Evolutionary conservation across 306 rosid species (phyloP), one percentile per base, ranked within the genome.

Genomic region (Vicia faba): DNA sequence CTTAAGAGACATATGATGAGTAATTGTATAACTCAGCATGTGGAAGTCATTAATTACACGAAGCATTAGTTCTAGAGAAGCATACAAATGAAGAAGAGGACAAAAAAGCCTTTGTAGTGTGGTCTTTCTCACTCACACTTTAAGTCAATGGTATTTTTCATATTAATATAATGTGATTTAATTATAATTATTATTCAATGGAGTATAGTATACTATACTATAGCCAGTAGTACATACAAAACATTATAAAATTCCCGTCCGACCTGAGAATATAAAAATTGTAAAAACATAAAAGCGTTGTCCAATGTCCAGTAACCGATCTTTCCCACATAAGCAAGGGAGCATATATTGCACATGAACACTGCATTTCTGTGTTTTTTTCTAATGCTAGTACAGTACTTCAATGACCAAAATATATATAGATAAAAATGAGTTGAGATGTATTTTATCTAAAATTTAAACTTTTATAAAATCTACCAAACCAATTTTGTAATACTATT

Each of bases 301-400:
- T 36, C 26, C 70, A 54, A 55, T 16, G 56, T 36, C 26, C 70
- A 54, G 67, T 64, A 38, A 55, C 44, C 68, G 55, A 59, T 48
- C 71, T 73, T 80, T 78, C 73, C 73, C 72, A 75, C 76, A 64
- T 55, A 56, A 76, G 84, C 71, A 68, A 68, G 67, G 33, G 31
- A 51, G 91, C 80, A 71, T 83, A 88, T 82, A 66, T 84, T 80
- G 79, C 83, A 78, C 85, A 82, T 62, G 91, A 78, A 78, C 60
- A 44, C 70, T 77, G 77, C 58, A 10, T 20, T 15, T 48, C 20
- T 51, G 11, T 39, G 13, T 33, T 33, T 33, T 29, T 33, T 7
- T 33, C 38, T 33, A 33, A 33, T 33, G 38, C 38, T 33, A 33
- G 38, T 33, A 33, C 38, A 33, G 9, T 33, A 33, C 38, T 33